Evolutionary conservation across 2,329 filamentous ascomycete species (phyloP), one percentile per base, ranked within the genome.

Genomic region (Sarocladium kiliense): DNA sequence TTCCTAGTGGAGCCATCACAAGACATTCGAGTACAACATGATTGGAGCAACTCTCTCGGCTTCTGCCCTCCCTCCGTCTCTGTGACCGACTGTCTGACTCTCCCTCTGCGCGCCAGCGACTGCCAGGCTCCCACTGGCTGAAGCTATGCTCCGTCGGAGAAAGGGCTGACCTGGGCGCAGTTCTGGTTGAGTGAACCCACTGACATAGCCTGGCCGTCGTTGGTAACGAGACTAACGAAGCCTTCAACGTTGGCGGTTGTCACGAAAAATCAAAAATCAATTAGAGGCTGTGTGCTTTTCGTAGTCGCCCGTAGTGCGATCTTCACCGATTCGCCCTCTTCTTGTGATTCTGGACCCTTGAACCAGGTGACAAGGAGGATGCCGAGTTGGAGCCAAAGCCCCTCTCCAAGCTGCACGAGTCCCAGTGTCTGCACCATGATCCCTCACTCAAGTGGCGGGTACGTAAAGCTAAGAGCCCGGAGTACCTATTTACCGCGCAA

Each of bases 161-260:
- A 30, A 47, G 44, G 47, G 47, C 11, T n/a, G 26, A 49, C 16
- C 30, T 36, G 4, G 30, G 26, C 44, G 44, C 44, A 49, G 44
- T 49, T 11, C 25, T 14, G 21, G 44, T n/a, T 21, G 44, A 5
- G 23, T 3, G 16, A 32, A 30, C n/a, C 21, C 19, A 44, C 39
- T 44, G 39, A 4, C 9, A 44, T 23, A 18, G 19, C 10, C 39
- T n/a, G 36, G 16, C n/a, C 18, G 11, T 9, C 16, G 44, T 49
- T 49, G n/a, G 44, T 19, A 12, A 49, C 44, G n/a, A 47, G 27
- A 23, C 44, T 47, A 47, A 23, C 44, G 25, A 47, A 47, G 44
- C 44, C 25, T 47, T 47, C 23, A 16, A 16, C 7, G 12, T 27
- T 27, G 23, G 30, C 30, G 21, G 25, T 14, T 23, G 25, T 47